Evolutionary conservation across 768 basidiomycete genomes (phyloP).

Genomic region (Inosperma sp.): DNA sequence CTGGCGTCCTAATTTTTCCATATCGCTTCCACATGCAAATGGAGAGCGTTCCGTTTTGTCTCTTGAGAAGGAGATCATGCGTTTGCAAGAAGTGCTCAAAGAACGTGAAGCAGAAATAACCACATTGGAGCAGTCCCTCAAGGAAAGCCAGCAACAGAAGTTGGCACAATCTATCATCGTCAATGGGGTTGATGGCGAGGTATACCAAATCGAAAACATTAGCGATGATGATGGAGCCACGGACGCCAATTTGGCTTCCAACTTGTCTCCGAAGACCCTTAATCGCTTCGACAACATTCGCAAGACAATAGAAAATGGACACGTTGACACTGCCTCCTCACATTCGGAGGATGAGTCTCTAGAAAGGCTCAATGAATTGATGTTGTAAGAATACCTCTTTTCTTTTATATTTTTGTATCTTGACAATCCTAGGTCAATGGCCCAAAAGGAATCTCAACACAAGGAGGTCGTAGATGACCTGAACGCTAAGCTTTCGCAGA

Average conservation of each 20-base stretch:
- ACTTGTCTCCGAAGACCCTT: slow-evolving; percentile 67
- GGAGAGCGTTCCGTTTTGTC: slow-evolving; percentile 77
- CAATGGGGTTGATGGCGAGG: slow-evolving; percentile 15
- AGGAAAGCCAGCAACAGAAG: slow-evolving; percentile 28
- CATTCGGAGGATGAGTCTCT: slow-evolving; percentile 67
- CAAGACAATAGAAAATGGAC: slow-evolving; percentile 55
- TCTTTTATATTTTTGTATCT: slow-evolving; percentile 10
- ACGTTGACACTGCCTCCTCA: slow-evolving; percentile 38
- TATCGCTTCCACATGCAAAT: slow-evolving; percentile 30
- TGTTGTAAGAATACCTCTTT: slow-evolving; percentile 58
- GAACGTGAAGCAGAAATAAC: slow-evolving; percentile 91
- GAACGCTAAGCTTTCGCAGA: slow-evolving; percentile 58
- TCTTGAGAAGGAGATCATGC: slow-evolving; percentile 93
- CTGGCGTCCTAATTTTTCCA: no score
- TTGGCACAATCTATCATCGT: slow-evolving; percentile 11
- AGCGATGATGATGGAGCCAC: slow-evolving; percentile 6
- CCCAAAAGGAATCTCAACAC: slow-evolving; percentile 91
- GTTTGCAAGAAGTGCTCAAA: slow-evolving; percentile 86
- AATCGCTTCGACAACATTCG: slow-evolving; percentile 73
- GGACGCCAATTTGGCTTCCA: slow-evolving; percentile 20
- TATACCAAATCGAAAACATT: slow-evolving; percentile 19
- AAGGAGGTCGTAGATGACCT: slow-evolving; percentile 73
- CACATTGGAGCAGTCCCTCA: slow-evolving; percentile 57
- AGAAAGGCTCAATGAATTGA: slow-evolving; percentile 82
- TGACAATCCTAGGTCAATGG: slow-evolving; percentile 73